Evolutionary conservation across 495 filamentous ascomycete species (phyloP), one percentile per base, ranked within the genome.

Genomic region (Monascus purpureus): DNA sequence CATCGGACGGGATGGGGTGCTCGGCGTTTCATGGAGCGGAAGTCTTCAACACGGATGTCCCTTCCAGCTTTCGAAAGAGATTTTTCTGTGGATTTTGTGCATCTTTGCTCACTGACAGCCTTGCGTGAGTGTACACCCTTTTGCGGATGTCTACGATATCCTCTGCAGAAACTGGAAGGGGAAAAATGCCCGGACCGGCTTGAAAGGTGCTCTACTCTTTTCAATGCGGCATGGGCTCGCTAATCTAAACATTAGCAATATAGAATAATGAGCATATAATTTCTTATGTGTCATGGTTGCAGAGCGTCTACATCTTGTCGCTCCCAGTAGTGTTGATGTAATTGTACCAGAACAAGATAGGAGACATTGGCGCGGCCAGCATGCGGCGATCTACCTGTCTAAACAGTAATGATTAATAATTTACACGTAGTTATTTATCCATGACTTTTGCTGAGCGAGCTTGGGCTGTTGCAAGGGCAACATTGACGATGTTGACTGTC

Each of bases 201-300:
- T 14, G 8, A 7, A 2, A 13, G 13, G 25, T 13, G 13, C 6
- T 11, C 6, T 11, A 11, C 22, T 24, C 22, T 27, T 4, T 14
- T 6, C 27, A 17, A 7, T 12, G 27, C 27, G 8, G 6, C 16
- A 11, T 12, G 8, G 23, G 32, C 22, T 35, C 43, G 55, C 55
- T 58, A 58, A 62, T 58, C 49, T 60, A 59, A 62, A 57, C 57
- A 62, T 62, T 62, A 52, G 58, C 58, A 48, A 46, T 49, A 46
- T 46, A 53, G 41, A 56, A 40, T 57, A 57, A 55, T 61, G 41
- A 50, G n/a, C 13, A 6, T 8, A 16, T 29, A 14, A 14, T 29
- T 12, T 27, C n/a, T 22, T 22, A 9, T 9, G 9, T 22, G 20
- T 22, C 4, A n/a, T n/a, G n/a, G n/a, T n/a, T n/a, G 11, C 22